A percentile compares a stretch with the other conserved stretches of the same genome.
These are phyloP conservation scores for Aspergillus sergii DNA, from an alignment of 2,329 filamentous ascomycete genomes.

Conservation along the genomic window DNA sequence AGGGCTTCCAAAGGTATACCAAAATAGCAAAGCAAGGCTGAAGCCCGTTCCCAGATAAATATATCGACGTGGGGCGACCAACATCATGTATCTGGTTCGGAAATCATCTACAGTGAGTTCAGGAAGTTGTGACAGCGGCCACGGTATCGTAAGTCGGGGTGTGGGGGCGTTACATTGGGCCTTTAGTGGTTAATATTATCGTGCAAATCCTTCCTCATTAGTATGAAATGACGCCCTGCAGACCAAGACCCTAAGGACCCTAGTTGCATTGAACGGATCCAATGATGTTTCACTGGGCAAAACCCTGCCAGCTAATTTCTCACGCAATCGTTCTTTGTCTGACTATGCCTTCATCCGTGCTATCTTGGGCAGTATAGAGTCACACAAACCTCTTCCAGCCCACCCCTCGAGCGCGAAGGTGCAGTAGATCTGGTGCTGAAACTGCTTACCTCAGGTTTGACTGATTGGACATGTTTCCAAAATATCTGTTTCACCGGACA, in stretches of 20 bases:
- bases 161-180: not conserved
- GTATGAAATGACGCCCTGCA: not conserved
- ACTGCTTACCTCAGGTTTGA: no score
- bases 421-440: not conserved
- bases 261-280: not conserved
- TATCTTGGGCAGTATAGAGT: not conserved
- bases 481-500: no score
- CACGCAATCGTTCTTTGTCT: not conserved
- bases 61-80: not conserved
- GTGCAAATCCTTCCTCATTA: not conserved
- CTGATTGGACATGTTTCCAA: no score
- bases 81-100: not conserved
- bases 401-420: not conserved
- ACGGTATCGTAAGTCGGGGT: not conserved
- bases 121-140: not conserved
- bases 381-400: not conserved
- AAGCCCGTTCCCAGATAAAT: not conserved
- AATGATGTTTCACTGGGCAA: not conserved
- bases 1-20: not conserved
- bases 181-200: not conserved
- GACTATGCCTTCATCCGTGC: not conserved
- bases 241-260: not conserved
- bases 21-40: not conserved
- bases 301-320: not conserved
- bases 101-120: not conserved